Conservation (phyloP, 495 filamentous ascomycete species). For the Pseudomonodictys pantanalensis region DNA sequence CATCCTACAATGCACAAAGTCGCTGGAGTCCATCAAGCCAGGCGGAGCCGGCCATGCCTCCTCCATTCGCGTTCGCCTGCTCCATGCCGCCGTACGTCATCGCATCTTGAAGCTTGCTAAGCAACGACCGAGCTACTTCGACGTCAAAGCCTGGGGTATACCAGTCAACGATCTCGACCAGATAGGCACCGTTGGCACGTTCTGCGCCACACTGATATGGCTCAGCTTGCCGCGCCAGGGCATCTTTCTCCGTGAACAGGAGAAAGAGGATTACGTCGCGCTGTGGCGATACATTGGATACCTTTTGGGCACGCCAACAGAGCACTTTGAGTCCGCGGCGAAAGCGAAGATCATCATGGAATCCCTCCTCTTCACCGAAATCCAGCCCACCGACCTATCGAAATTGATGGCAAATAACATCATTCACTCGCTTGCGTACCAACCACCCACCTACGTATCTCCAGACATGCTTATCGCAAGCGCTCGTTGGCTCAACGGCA, state of each 20-base stretch:
- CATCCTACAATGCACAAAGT: conserved; percentile 66
- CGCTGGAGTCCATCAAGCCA: conserved; percentile 62
- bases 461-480: conserved; percentile 61
- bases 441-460: conserved; percentile 59
- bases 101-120: conserved; percentile 60
- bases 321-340: conserved; percentile 52
- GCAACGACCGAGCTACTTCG: conserved; percentile 60
- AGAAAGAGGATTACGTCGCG: conserved; percentile 67
- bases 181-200: conserved; percentile 66
- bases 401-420: conserved; percentile 70
- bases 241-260: conserved; percentile 59
- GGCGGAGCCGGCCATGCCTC: conserved; percentile 66
- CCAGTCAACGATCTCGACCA: conserved; percentile 76
- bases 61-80: conserved; percentile 68
- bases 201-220: conserved; percentile 65
- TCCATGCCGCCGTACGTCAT: conserved; percentile 68
- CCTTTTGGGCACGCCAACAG: conserved; percentile 65
- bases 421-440: conserved; percentile 59
- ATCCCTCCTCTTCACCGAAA: conserved; percentile 58
- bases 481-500: conserved; percentile 68
- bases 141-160: conserved; percentile 56
- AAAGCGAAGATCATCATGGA: conserved; percentile 64
- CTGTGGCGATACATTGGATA: conserved; percentile 73
- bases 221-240: conserved; percentile 69
- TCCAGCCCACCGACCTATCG: conserved; percentile 60